Evolutionary conservation across 371 early-diverging fungal species (phyloP).

Genomic region (Saksenaea oblongispora): DNA sequence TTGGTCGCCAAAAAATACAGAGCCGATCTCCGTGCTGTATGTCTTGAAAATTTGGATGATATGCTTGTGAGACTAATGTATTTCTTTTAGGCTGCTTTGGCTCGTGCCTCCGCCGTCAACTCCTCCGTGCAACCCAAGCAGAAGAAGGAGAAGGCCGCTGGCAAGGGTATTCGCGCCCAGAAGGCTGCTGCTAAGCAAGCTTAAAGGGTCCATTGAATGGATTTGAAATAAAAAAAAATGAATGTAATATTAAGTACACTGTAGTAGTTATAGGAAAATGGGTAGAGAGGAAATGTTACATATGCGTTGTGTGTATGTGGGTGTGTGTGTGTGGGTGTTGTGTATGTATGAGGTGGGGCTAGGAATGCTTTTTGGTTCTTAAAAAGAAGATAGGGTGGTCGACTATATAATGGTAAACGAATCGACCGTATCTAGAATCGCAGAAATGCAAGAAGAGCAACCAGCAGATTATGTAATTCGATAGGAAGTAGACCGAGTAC

Average conservation of each 20-base stretch:
- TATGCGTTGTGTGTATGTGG: background rate
- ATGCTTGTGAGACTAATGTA: background rate
- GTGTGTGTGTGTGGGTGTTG: background rate
- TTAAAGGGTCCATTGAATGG: background rate
- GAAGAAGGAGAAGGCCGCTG: background rate
- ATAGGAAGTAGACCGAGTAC: slow-evolving; percentile 47
- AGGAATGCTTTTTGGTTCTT: slow-evolving; percentile 46
- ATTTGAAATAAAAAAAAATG: background rate
- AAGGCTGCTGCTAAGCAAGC: slow-evolving; percentile 2
- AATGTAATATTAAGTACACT: background rate
- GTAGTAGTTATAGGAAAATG: background rate
- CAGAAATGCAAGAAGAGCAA: slow-evolving; percentile 42
- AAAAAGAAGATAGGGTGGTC: slow-evolving; percentile 30
- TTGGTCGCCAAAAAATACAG: slow-evolving; percentile 73
- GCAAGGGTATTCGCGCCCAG: slow-evolving; percentile 4
- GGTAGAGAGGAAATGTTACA: background rate
- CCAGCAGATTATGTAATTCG: slow-evolving; percentile 46
- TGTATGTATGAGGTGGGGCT: background rate
- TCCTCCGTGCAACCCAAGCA: slow-evolving; percentile 4
- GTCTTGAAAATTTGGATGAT: background rate
- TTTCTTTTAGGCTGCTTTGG: background rate
- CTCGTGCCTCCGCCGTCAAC: slow-evolving; percentile 1
- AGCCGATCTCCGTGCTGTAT: slow-evolving; percentile 77
- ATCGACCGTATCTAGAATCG: slow-evolving; percentile 38
- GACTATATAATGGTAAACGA: slow-evolving; percentile 29